Percentiles rank a stretch among this genome's conserved stretches.
Conservation (phyloP, 345 rosid species). For the Diplotaxis tenuifolia region DNA sequence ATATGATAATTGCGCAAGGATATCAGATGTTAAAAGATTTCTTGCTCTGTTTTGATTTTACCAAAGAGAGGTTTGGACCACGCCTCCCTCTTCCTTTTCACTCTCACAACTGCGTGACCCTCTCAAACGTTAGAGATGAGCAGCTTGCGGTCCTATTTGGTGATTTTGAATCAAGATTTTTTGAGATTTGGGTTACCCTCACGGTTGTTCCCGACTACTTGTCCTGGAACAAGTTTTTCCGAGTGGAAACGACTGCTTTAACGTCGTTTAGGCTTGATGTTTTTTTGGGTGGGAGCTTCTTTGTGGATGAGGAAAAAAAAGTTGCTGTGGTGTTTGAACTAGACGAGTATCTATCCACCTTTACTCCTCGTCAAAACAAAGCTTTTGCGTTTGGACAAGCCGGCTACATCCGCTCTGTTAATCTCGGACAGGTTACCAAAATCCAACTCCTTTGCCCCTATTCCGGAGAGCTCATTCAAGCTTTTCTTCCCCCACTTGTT, state of each 20-base stretch:
- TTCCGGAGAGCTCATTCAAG: background rate
- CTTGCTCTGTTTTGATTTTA: background rate
- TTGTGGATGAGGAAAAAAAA: too few species aligned
- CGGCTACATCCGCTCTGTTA: background rate
- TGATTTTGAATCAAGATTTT: background rate
- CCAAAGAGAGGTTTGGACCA: background rate
- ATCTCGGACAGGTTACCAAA: background rate
- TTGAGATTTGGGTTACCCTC: too few species aligned
- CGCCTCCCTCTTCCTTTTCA: background rate
- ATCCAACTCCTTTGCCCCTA: background rate
- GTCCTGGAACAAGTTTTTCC: too few species aligned
- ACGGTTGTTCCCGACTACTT: too few species aligned
- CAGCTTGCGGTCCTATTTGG: background rate
- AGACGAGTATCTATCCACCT: too few species aligned
- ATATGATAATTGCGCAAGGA: background rate
- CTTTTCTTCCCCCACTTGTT: too few species aligned
- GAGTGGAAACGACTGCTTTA: too few species aligned
- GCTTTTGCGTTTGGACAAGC: too few species aligned
- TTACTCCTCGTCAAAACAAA: too few species aligned
- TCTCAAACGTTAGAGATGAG: background rate
- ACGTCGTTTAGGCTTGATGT: too few species aligned
- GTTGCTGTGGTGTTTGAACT: too few species aligned
- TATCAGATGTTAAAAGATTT: background rate
- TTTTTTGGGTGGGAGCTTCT: too few species aligned
- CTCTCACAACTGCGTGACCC: background rate